phyloP scores from a whole-genome alignment of 192 early-diverging fungal genomes.

The Neocallimastix lanati region DNA sequence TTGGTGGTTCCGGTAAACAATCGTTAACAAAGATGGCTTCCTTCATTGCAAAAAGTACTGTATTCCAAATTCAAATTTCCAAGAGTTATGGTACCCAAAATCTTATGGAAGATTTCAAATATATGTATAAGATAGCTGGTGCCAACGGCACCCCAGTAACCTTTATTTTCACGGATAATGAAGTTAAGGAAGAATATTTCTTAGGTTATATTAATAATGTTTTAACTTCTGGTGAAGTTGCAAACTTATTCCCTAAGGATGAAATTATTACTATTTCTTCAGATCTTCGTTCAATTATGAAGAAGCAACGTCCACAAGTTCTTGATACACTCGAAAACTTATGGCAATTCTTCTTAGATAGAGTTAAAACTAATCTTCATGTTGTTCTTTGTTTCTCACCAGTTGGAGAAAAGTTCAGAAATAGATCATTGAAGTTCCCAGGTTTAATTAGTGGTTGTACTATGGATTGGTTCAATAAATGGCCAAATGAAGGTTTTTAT shows the following conservation, averaged over 20 bases:
- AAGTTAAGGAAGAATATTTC: conserved; percentile 44
- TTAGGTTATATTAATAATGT: conserved; percentile 47
- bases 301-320: conserved; percentile 35
- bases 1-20: conserved; percentile 49
- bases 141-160: conserved; percentile 34
- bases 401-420: conserved; percentile 45
- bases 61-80: conserved; percentile 44
- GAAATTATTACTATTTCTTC: conserved; percentile 33
- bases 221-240: conserved; percentile 44
- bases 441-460: conserved; percentile 40
- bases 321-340: conserved; percentile 40
- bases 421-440: conserved; percentile 45
- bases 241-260: conserved; percentile 43
- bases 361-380: conserved; percentile 43
- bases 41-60: conserved; percentile 41
- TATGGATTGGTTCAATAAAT: conserved; percentile 45
- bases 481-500: conserved; percentile 32
- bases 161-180: conserved; percentile 48
- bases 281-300: conserved; percentile 32
- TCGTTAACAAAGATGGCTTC: conserved; percentile 39
- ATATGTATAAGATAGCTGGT: conserved; percentile 46
- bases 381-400: conserved; percentile 48
- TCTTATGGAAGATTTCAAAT: conserved; percentile 47
- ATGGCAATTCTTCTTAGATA: conserved; percentile 50
- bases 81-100: conserved; percentile 37